Percentiles rank a stretch among this genome's conserved stretches.
Evolutionary conservation across 192 early-diverging fungal species (phyloP).

Genomic region (Linnemannia elongata): DNA sequence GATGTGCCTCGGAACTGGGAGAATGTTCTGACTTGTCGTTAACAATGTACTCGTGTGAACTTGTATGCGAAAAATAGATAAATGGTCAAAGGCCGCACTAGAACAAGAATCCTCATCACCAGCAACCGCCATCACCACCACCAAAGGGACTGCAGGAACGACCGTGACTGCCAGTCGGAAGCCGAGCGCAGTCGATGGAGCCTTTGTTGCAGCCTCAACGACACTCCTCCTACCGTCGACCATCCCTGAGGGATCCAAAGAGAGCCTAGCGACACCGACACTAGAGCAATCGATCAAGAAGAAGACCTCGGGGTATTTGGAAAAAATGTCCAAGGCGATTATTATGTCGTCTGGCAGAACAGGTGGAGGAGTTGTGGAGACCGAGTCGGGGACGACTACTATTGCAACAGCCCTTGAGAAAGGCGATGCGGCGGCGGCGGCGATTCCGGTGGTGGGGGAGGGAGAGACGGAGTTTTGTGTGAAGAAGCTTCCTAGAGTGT

Average conservation of each 20-base stretch:
- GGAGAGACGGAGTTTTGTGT: background rate
- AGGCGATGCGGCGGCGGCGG: background rate
- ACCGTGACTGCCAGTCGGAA: background rate
- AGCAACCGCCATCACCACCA: background rate
- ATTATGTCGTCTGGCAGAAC: background rate
- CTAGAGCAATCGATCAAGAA: slow-evolving; percentile 29
- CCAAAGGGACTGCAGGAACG: background rate
- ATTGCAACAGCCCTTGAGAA: background rate
- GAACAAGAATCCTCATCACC: slow-evolving; percentile 21
- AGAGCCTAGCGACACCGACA: slow-evolving; percentile 8
- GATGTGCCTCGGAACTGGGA: background rate
- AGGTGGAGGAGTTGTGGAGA: background rate
- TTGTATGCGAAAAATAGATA: slow-evolving; percentile 20
- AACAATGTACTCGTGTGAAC: background rate
- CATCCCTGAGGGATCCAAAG: slow-evolving; percentile 34
- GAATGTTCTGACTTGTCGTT: background rate
- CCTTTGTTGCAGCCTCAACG: background rate
- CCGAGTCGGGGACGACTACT: background rate
- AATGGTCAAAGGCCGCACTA: slow-evolving; percentile 47
- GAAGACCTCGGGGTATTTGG: slow-evolving; percentile 46
- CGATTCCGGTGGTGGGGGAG: too few relatives aligned
- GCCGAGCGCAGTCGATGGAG: background rate
- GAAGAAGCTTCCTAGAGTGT: slow-evolving; percentile 38
- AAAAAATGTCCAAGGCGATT: slow-evolving; percentile 53
- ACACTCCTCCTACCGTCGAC: slow-evolving; percentile 4